These are phyloP conservation scores for Neopestalotiopsis clavispora DNA, from an alignment of 2,329 filamentous ascomycete genomes.

Conservation along the genomic window DNA sequence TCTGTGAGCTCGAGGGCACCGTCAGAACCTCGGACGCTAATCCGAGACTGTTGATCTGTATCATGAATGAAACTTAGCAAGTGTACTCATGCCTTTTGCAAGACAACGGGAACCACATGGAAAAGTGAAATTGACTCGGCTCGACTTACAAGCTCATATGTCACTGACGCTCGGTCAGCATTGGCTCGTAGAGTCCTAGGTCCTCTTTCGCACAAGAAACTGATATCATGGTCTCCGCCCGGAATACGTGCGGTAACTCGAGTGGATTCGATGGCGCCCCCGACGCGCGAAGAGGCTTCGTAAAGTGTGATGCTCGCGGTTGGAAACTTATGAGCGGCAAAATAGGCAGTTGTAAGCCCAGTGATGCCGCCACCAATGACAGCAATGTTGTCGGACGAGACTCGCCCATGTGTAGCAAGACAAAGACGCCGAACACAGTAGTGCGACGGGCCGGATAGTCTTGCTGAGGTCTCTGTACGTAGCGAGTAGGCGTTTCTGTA, in stretches of 20 bases:
- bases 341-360: constrained; percentile 18
- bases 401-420: not conserved
- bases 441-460: not conserved
- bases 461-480: not conserved
- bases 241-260: constrained; percentile 6
- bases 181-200: constrained; percentile 20
- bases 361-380: constrained; percentile 20
- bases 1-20: constrained; percentile 14
- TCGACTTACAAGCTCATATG: constrained; percentile 20
- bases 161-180: constrained; percentile 18
- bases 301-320: constrained; percentile 18
- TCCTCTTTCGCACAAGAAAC: constrained; percentile 17
- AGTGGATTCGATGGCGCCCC: constrained; percentile 18
- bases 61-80: not conserved
- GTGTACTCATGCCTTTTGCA: not conserved
- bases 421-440: not conserved
- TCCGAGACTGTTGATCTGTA: constrained; percentile 18
- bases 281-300: constrained; percentile 17
- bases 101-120: not conserved
- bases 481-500: not conserved
- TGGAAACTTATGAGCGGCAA: constrained; percentile 17
- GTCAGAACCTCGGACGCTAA: constrained; percentile 14
- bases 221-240: not conserved
- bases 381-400: constrained; percentile 15
- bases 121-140: no score